Percentiles rank a stretch among this genome's conserved stretches.
Evolutionary conservation across 2,329 filamentous ascomycete species (phyloP).

Genomic region (Aspergillus ruber): DNA sequence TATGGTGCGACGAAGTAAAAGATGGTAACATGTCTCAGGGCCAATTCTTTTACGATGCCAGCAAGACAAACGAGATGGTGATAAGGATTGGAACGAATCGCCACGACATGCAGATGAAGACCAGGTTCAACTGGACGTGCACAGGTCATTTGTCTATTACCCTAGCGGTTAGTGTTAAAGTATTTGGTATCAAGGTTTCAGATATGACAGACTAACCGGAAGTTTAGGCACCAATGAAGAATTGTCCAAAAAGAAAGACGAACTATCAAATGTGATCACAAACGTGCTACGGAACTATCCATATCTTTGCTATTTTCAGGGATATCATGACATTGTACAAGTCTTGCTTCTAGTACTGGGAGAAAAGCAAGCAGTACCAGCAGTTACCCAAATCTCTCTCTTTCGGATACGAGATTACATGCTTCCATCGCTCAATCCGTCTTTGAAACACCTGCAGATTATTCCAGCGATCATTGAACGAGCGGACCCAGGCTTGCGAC

Average conservation of each 20-base stretch:
- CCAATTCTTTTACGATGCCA: conserved; percentile 44
- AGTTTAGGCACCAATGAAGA: conserved; percentile 63
- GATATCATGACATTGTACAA: conserved; percentile 97
- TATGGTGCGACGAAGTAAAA: background rate
- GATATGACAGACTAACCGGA: background rate
- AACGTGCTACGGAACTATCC: conserved; percentile 74
- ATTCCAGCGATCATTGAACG: conserved; percentile 72
- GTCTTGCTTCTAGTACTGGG: conserved; percentile 84
- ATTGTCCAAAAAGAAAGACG: conserved; percentile 62
- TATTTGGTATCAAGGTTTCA: background rate
- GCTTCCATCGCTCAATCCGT: conserved; percentile 78
- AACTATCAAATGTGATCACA: conserved; percentile 74
- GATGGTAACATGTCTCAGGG: conserved; percentile 31
- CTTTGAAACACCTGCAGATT: conserved; percentile 76
- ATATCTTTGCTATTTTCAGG: conserved; percentile 91
- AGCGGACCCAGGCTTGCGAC: conserved; percentile 65
- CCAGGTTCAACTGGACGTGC: conserved; percentile 86
- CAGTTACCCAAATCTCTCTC: conserved; percentile 74
- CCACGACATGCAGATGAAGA: conserved; percentile 78
- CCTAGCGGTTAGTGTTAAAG: conserved; percentile 58
- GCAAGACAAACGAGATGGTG: conserved; percentile 9
- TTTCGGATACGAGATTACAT: conserved; percentile 95
- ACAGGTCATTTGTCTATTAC: conserved; percentile 97
- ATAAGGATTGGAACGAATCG: conserved; percentile 53
- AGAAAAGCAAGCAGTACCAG: conserved; percentile 51